Conservation (phyloP, 2,329 filamentous ascomycete genomes). For the Fusarium caatingaense region DNA sequence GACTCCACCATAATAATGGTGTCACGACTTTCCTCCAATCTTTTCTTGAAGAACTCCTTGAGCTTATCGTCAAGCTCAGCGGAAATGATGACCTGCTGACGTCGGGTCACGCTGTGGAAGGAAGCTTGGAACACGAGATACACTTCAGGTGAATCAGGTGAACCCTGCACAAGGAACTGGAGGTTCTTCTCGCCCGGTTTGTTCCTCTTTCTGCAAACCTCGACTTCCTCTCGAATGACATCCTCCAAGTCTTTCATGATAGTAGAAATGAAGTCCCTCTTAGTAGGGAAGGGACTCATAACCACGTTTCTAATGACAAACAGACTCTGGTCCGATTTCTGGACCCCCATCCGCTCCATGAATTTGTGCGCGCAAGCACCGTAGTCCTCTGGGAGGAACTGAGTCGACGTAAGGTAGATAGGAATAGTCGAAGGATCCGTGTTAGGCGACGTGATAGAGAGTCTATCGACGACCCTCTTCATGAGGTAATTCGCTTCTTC, state of each 20-base stretch:
- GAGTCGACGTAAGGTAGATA: slow-evolving; percentile 59
- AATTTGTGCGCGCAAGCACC: slow-evolving; percentile 55
- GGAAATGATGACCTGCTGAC: slow-evolving; percentile 53
- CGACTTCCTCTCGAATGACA: slow-evolving; percentile 46
- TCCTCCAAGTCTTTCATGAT: slow-evolving; percentile 51
- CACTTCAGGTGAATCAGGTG: slow-evolving; percentile 48
- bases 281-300: slow-evolving; percentile 59
- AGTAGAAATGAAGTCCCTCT: slow-evolving; percentile 53
- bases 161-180: slow-evolving; percentile 54
- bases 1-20: slow-evolving; percentile 36
- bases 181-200: slow-evolving; percentile 49
- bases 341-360: slow-evolving; percentile 55
- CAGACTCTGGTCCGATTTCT: slow-evolving; percentile 50
- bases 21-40: background rate
- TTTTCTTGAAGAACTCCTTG: background rate
- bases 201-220: slow-evolving; percentile 52
- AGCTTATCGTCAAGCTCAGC: slow-evolving; percentile 13
- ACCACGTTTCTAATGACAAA: slow-evolving; percentile 61
- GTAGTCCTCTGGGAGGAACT: slow-evolving; percentile 55
- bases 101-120: slow-evolving; percentile 49
- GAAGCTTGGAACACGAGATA: slow-evolving; percentile 55
- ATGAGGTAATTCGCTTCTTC: slow-evolving; percentile 63
- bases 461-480: slow-evolving; percentile 54
- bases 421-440: slow-evolving; percentile 56
- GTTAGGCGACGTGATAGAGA: slow-evolving; percentile 56